These are phyloP conservation scores for Pelargonium citronellum DNA, from an alignment of 441 rosid species.

Conservation along the genomic window DNA sequence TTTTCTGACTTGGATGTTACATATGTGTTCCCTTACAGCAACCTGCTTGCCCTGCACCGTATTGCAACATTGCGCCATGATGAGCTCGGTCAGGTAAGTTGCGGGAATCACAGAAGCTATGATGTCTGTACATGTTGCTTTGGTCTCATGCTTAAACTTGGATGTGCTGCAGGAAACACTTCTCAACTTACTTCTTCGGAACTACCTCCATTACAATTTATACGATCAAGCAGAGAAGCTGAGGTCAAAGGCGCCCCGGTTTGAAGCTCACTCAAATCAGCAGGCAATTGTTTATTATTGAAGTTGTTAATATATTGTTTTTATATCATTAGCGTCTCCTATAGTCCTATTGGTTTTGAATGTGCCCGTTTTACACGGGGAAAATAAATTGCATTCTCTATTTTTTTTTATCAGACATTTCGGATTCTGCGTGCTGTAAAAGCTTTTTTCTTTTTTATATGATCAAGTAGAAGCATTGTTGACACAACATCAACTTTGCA, in stretches of 20 bases:
- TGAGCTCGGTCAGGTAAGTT: slow-evolving; percentile 49
- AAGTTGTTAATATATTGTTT: not conserved
- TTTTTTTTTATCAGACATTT: too few species aligned
- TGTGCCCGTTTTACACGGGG: too few species aligned
- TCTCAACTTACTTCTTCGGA: slow-evolving; percentile 61
- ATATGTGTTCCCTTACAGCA: slow-evolving; percentile 25
- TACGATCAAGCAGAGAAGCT: slow-evolving; percentile 80
- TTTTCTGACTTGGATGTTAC: slow-evolving; percentile 12
- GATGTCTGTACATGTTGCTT: slow-evolving; percentile 5
- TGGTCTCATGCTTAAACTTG: slow-evolving; percentile 11
- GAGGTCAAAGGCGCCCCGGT: slow-evolving; percentile 30
- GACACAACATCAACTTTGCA: too few species aligned
- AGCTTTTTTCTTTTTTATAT: too few species aligned
- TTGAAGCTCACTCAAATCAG: slow-evolving; percentile 63
- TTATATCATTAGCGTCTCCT: too few species aligned
- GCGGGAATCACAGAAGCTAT: not conserved
- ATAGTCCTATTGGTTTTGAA: too few species aligned
- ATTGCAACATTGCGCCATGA: slow-evolving; percentile 44
- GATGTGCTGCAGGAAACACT: slow-evolving; percentile 55
- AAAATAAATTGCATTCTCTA: too few species aligned
- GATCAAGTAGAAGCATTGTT: too few species aligned
- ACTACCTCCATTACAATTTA: slow-evolving; percentile 68
- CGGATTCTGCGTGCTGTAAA: too few species aligned
- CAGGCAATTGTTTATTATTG: slow-evolving; percentile 33
- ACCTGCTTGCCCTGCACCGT: slow-evolving; percentile 44